Evolutionary conservation across 441 rosid species (phyloP).

Genomic region (Brassica balearica): DNA sequence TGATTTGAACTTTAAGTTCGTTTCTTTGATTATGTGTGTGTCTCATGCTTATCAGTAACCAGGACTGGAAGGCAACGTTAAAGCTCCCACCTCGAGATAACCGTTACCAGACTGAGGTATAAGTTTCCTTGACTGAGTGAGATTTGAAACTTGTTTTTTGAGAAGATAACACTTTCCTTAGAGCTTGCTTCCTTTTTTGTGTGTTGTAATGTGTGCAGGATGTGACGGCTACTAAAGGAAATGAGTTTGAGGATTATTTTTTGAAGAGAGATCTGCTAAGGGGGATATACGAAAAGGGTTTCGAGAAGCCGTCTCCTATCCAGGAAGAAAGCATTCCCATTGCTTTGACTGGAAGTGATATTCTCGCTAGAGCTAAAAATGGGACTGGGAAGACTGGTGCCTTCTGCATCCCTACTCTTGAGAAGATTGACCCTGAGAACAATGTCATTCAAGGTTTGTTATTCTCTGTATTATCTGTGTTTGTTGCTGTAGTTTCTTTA

Average conservation of each 20-base stretch:
- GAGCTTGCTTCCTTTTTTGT: not conserved
- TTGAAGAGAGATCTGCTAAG: constrained; percentile 79
- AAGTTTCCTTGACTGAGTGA: not conserved
- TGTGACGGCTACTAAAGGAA: constrained; percentile 89
- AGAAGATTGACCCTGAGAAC: constrained; percentile 79
- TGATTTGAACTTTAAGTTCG: not conserved
- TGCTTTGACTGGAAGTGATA: constrained; percentile 87
- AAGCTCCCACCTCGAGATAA: constrained; percentile 79
- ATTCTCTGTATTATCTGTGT: too few relatives aligned
- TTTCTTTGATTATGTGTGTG: not conserved
- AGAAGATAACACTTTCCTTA: not conserved
- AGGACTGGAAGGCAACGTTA: constrained; percentile 86
- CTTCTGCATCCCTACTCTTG: constrained; percentile 83
- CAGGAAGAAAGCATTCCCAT: constrained; percentile 93
- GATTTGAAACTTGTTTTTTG: constrained; percentile 6
- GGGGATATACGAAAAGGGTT: constrained; percentile 89
- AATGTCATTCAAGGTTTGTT: constrained; percentile 78
- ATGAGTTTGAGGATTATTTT: constrained; percentile 88
- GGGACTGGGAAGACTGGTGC: constrained; percentile 93
- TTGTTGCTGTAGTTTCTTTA: not conserved
- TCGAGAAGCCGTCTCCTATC: constrained; percentile 86
- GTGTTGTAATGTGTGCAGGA: constrained; percentile 51
- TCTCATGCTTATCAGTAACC: constrained; percentile 60
- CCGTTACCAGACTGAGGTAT: constrained; percentile 79
- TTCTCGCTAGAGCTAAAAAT: constrained; percentile 88